These are phyloP conservation scores for Lachnellula suecica DNA, from an alignment of 2,329 filamentous ascomycete species.

Conservation along the genomic window DNA sequence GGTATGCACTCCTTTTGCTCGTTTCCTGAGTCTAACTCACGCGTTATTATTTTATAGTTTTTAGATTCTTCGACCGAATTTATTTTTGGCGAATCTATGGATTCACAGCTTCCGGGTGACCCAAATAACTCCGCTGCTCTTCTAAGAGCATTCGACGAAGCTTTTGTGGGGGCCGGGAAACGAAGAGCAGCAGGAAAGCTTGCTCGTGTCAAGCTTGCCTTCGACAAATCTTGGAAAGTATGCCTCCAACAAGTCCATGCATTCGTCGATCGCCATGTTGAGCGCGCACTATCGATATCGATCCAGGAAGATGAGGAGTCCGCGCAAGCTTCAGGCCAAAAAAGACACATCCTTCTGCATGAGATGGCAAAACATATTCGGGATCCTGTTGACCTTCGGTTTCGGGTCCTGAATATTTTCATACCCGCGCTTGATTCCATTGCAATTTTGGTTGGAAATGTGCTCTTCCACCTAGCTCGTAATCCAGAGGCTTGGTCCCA, in stretches of 20 bases:
- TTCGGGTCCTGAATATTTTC: constrained; percentile 48
- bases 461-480: constrained; percentile 45
- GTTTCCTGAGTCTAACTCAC: not conserved
- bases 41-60: not conserved
- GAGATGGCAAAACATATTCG: constrained; percentile 49
- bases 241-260: constrained; percentile 35
- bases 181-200: not conserved
- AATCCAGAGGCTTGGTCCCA: constrained; percentile 24
- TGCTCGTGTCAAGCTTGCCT: not conserved
- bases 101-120: not conserved
- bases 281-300: constrained; percentile 30
- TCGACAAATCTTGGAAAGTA: constrained; percentile 1
- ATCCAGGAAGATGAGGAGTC: constrained; percentile 9
- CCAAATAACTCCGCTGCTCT: not conserved
- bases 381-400: constrained; percentile 36
- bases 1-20: not conserved
- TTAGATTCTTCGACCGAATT: constrained; percentile 1
- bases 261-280: constrained; percentile 47
- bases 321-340: too few relatives aligned
- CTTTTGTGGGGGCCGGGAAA: not conserved
- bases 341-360: constrained; percentile 53
- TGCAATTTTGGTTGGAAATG: constrained; percentile 45
- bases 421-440: constrained; percentile 57
- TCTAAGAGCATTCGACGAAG: constrained; percentile 1
- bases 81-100: constrained; percentile 1